Base-by-base conservation (phyloP, 345 rosid species). In the Streptanthus diversifolius region DNA sequence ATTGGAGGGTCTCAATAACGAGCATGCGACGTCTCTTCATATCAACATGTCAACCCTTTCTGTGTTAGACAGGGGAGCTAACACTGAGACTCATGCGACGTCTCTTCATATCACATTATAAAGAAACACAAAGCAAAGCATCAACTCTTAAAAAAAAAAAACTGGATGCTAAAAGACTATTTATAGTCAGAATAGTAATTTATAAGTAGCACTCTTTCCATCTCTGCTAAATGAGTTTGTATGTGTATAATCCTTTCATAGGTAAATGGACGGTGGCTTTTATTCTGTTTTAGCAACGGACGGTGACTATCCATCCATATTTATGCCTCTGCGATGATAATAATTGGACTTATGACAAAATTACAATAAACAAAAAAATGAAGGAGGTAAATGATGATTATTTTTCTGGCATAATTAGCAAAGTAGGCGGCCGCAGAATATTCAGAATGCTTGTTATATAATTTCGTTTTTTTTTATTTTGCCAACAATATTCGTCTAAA, bases 221-320 rank as follows among this genome's bases (percentile, higher is more conserved):
- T 24, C 19, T 49, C 30, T 49, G 55, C 29, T 10, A 66, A 66
- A 66, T n/a, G 47, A 37, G 18, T 52, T 47, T 54, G 21, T 13
- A 5, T 44, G 52, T 27, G 54, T 49, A 49, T 22, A 1, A 49
- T 49, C 13, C 54, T 21, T 49, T 21, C 27, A 30, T 52, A 27
- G 29, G 41, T 55, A 54, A 18, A 7, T 40, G 41, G 73, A 68
- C 55, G 54, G 64, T 68, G 63, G 22, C 73, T 37, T 52, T 36
- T 22, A 51, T 51, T 39, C 36, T 36, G 60, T 37, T 51, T 51
- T 66, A 6, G 37, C 8, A 66, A 57, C 5, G 44, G 73, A 68
- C 64, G 65, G 65, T 71, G 67, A 35, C 58, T 24, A 27, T n/a
- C 37, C 13, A 59, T 49, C 47, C 25, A 47, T 7, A 59, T 24